Base-by-base conservation (phyloP, 805 yeast species). In the Wickerhamiella brachini region DNA sequence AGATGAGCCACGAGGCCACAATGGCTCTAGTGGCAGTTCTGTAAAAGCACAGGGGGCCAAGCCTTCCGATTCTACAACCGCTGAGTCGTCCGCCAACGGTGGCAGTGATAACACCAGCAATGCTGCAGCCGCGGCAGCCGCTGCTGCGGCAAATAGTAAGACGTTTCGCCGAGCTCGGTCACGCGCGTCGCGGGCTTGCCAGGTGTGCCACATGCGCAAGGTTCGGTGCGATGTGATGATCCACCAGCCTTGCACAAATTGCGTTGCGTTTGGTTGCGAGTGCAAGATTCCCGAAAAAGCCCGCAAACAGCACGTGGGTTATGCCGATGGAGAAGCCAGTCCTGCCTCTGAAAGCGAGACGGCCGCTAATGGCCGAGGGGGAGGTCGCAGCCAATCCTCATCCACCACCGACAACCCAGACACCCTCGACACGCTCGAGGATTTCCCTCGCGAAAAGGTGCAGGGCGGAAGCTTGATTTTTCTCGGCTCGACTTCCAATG, bases 151-250 rank as follows among this genome's bases (percentile, higher is more conserved):
- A n/a, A 50, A 49, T 13, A 41, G 42, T 20, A 37, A 24, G 45
- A 49, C 53, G 20, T 52, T 57, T 43, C 53, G 60, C 80, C 55
- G 76, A 17, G 59, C 57, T 15, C 55, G 61, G 15, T 58, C 83
- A 47, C 68, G 89, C 49, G 83, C 87, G 0, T 69, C 83, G 8
- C 66, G 85, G 46, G 90, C 89, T 2, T 83, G 93, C 61, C 74
- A 77, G 42, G 83, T 83, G n/a, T 85, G 93, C 61, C 79, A 86
- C 50, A 75, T 81, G 7, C 70, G 93, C 37, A 84, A 84, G 59
- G 93, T 84, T n/a, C 75, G 88, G 37, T 84, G 94, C 66, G 70
- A 67, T 52, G 70, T 67, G 52, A 82, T 71, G 13, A 63, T 64
- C 34, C 74, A 69, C 50, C 70, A 71, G 60, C 84, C 83, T 0